Conservation (phyloP, 495 filamentous ascomycete species). For the Tuber melanosporum region DNA sequence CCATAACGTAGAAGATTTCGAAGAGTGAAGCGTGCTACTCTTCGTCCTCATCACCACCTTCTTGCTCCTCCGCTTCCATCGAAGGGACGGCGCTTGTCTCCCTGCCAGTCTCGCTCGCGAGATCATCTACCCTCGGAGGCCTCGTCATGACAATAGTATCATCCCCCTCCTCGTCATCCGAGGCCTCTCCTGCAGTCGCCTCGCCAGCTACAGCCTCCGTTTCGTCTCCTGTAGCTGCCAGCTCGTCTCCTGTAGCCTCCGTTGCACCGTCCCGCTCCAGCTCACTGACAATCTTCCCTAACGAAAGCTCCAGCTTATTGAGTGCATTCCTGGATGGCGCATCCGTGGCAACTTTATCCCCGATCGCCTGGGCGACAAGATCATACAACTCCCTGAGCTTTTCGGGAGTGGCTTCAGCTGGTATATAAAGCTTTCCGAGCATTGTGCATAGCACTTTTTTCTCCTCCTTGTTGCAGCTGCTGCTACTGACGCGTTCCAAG, state of each 20-base stretch:
- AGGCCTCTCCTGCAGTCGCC: slow-evolving; percentile 28
- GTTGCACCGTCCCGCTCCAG: slow-evolving; percentile 46
- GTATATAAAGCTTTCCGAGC: slow-evolving; percentile 75
- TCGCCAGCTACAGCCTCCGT: slow-evolving; percentile 11
- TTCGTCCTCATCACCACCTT: neutral
- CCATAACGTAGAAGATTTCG: neutral
- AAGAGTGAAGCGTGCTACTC: neutral
- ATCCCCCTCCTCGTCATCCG: slow-evolving; percentile 31
- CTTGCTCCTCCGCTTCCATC: neutral
- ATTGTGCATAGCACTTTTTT: slow-evolving; percentile 72
- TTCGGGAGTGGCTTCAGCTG: slow-evolving; percentile 51
- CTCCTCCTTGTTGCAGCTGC: slow-evolving; percentile 68
- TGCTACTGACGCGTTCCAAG: slow-evolving; percentile 52
- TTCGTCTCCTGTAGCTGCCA: slow-evolving; percentile 37
- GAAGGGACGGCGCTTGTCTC: neutral
- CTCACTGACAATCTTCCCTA: slow-evolving; percentile 57
- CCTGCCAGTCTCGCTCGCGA: neutral
- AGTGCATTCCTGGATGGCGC: slow-evolving; percentile 67
- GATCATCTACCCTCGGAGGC: neutral
- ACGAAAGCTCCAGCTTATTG: slow-evolving; percentile 65
- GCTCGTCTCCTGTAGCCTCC: slow-evolving; percentile 44
- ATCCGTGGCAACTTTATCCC: slow-evolving; percentile 61
- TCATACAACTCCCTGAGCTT: slow-evolving; percentile 51
- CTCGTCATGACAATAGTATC: slow-evolving; percentile 14
- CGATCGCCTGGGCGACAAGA: slow-evolving; percentile 60